A percentile compares a stretch with the other conserved stretches of the same genome.
These are phyloP conservation scores for Aspergillus fumigatiaffinis DNA, from an alignment of 2,329 filamentous ascomycete species.

Conservation along the genomic window DNA sequence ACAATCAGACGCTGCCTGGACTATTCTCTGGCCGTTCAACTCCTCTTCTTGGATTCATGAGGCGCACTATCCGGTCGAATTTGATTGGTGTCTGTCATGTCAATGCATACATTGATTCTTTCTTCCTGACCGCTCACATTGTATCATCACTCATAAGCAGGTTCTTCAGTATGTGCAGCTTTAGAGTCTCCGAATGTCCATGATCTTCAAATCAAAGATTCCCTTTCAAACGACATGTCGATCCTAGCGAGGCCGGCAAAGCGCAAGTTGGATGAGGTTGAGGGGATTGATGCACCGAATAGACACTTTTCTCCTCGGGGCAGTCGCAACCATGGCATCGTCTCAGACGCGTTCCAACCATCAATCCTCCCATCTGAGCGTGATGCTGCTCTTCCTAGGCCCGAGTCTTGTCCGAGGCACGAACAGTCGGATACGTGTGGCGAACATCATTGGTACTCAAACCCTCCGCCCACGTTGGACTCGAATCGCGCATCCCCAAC, in stretches of 20 bases:
- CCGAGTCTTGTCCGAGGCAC: conserved; percentile 10
- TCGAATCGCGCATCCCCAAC: conserved; percentile 26
- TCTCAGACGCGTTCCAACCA: neutral
- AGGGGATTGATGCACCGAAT: conserved; percentile 16
- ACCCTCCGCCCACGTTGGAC: conserved; percentile 25
- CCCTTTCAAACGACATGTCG: conserved; percentile 22
- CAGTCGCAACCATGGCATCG: neutral
- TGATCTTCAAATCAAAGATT: conserved; percentile 10
- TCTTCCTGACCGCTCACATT: too few relatives aligned
- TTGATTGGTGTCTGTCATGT: too few relatives aligned
- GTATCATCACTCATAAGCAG: neutral
- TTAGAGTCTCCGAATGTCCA: neutral
- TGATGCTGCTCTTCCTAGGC: neutral
- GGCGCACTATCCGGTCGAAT: too few relatives aligned
- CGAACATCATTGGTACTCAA: conserved; percentile 14
- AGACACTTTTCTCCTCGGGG: neutral
- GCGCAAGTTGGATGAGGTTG: conserved; percentile 28
- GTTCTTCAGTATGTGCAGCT: neutral
- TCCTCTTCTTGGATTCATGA: too few relatives aligned
- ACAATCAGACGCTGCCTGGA: neutral
- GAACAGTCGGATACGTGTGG: conserved; percentile 18
- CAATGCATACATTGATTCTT: too few relatives aligned
- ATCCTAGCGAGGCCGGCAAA: conserved; percentile 29
- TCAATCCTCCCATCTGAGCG: neutral
- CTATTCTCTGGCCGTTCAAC: too few relatives aligned